Evolutionary conservation across 345 rosid species (phyloP).

Genomic region (Pugionium cornutum): DNA sequence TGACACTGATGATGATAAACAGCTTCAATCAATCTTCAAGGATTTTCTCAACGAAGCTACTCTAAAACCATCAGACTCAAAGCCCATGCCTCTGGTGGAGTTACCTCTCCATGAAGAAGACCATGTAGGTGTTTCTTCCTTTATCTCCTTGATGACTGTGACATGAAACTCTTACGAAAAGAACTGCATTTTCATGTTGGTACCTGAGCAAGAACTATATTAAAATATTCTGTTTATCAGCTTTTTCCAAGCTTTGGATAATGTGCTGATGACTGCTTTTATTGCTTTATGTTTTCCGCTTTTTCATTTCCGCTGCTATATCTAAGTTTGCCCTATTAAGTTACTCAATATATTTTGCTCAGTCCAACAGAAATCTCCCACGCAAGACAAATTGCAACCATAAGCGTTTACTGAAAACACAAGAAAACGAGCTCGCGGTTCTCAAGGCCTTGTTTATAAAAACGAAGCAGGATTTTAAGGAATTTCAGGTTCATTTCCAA

Average conservation of each 20-base stretch:
- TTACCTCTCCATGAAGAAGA: background rate
- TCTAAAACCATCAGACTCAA: background rate
- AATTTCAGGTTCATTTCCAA: conserved; percentile 59
- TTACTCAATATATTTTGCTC: conserved; percentile 13
- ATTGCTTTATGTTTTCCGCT: too few relatives aligned
- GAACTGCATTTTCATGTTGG: background rate
- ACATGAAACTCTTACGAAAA: background rate
- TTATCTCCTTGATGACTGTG: background rate
- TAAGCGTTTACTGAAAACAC: conserved; percentile 54
- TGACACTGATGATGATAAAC: background rate
- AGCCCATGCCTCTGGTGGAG: background rate
- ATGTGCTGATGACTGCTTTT: too few relatives aligned
- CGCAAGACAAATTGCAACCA: conserved; percentile 49
- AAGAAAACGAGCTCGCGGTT: conserved; percentile 67
- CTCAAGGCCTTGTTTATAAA: conserved; percentile 60
- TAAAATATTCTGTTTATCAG: too few relatives aligned
- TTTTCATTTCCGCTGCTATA: too few relatives aligned
- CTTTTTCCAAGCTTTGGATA: too few relatives aligned
- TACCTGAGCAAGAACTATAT: too few relatives aligned
- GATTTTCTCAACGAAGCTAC: background rate
- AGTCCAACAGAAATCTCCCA: conserved; percentile 55
- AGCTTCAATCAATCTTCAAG: background rate
- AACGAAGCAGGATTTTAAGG: conserved; percentile 67
- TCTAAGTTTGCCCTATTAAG: too few relatives aligned
- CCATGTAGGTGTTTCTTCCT: background rate